phyloP scores from a whole-genome alignment of 2,329 filamentous ascomycete genomes.

The Alternaria infectoria region DNA sequence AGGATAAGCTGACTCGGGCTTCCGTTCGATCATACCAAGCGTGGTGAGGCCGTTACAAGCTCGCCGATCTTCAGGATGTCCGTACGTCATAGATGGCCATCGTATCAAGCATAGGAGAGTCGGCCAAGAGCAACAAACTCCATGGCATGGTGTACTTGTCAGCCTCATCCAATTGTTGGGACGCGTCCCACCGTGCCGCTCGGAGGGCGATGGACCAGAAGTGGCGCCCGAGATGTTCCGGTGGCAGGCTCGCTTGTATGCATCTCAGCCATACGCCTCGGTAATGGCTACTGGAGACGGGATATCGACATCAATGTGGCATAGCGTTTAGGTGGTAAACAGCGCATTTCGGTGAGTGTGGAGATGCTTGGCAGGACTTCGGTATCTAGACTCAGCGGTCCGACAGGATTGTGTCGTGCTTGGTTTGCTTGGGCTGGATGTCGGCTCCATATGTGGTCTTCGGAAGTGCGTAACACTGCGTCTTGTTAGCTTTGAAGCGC shows the following conservation, averaged over 20 bases:
- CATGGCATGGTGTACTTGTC: slow-evolving; percentile 2
- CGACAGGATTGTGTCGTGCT: background rate
- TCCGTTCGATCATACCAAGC: slow-evolving; percentile 1
- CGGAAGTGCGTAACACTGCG: slow-evolving; percentile 1
- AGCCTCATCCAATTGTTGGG: slow-evolving; percentile 11
- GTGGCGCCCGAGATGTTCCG: slow-evolving; percentile 19
- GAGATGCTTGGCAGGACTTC: slow-evolving; percentile 13
- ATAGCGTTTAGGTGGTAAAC: slow-evolving; percentile 9
- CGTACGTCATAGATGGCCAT: background rate
- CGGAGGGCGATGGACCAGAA: slow-evolving; percentile 11
- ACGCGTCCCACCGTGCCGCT: slow-evolving; percentile 9
- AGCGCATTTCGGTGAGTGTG: slow-evolving; percentile 9
- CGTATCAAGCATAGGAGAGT: background rate
- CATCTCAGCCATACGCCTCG: slow-evolving; percentile 13
- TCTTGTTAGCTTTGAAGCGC: background rate
- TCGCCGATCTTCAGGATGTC: slow-evolving; percentile 10
- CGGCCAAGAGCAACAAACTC: background rate
- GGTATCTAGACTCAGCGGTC: slow-evolving; percentile 12
- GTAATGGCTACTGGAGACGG: slow-evolving; percentile 7
- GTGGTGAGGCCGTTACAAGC: slow-evolving; percentile 8
- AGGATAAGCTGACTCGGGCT: slow-evolving; percentile 1
- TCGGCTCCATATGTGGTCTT: background rate
- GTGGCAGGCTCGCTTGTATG: slow-evolving; percentile 17
- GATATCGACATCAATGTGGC: slow-evolving; percentile 12
- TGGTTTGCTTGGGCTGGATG: background rate